phyloP scores from a whole-genome alignment of 2,329 filamentous ascomycete species.

The Talaromyces sp. region DNA sequence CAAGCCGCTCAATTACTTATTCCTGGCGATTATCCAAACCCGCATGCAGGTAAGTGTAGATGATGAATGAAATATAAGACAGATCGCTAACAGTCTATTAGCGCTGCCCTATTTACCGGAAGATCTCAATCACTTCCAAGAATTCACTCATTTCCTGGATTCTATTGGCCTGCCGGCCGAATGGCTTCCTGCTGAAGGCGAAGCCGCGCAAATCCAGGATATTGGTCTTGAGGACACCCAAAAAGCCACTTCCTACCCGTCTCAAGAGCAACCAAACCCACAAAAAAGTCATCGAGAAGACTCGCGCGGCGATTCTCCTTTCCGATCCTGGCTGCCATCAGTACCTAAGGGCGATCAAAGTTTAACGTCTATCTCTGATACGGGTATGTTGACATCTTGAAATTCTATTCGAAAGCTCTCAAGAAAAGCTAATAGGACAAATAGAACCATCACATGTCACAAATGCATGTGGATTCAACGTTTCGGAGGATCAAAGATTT shows the following conservation, averaged over 20 bases:
- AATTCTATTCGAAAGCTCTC: neutral
- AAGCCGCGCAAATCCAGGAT: constrained; percentile 30
- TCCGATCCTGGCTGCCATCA: constrained; percentile 38
- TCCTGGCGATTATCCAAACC: constrained; percentile 31
- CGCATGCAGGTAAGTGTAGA: constrained; percentile 15
- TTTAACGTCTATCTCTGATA: constrained; percentile 34
- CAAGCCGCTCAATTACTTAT: constrained; percentile 39
- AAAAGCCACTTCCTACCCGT: constrained; percentile 16
- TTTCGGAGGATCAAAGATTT: constrained; percentile 34
- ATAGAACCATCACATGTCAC: constrained; percentile 32
- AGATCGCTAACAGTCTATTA: constrained; percentile 16
- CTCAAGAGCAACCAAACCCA: constrained; percentile 25
- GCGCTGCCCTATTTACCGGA: constrained; percentile 36
- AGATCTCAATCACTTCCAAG: constrained; percentile 39
- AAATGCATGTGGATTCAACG: constrained; percentile 27
- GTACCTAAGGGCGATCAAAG: constrained; percentile 37
- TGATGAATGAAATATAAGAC: neutral
- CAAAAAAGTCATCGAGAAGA: constrained; percentile 23
- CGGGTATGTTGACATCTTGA: constrained; percentile 22
- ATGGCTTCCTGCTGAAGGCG: constrained; percentile 34
- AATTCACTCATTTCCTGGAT: constrained; percentile 40
- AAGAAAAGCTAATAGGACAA: neutral
- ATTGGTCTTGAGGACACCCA: constrained; percentile 25
- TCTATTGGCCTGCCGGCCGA: constrained; percentile 39
- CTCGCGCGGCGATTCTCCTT: constrained; percentile 36